These are phyloP conservation scores for Oxytropis ochrocephala DNA, from an alignment of 306 rosid genomes.

Conservation along the genomic window DNA sequence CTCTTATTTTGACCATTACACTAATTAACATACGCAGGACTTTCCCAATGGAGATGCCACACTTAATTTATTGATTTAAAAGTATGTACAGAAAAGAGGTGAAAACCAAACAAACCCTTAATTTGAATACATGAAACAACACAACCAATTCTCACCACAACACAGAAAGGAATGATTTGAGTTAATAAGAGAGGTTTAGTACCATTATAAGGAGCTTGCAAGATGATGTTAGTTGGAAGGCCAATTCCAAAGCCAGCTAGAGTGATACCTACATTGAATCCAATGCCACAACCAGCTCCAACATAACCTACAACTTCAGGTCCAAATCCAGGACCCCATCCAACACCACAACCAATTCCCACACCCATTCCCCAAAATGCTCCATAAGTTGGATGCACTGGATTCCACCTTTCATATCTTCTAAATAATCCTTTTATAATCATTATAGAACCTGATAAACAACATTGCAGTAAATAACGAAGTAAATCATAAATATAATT, in stretches of 20 bases:
- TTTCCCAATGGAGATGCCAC: neutral
- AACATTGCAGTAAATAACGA: conserved; percentile 4
- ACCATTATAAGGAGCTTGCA: conserved; percentile 59
- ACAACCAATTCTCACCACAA: no score
- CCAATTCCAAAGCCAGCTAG: conserved; percentile 79
- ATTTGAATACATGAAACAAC: conserved; percentile 1
- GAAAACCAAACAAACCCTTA: no score
- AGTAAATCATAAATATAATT: neutral
- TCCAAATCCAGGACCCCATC: conserved; percentile 99
- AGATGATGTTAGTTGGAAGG: conserved; percentile 61
- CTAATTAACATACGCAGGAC: no score
- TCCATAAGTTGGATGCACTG: conserved; percentile 84
- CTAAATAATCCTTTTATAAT: conserved; percentile 68
- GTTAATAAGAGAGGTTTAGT: neutral
- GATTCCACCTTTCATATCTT: conserved; percentile 83
- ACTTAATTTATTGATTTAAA: no score
- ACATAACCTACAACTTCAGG: conserved; percentile 90
- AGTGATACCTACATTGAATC: conserved; percentile 83
- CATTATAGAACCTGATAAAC: conserved; percentile 48
- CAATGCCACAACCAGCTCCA: conserved; percentile 95
- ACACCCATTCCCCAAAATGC: conserved; percentile 97
- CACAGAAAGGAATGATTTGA: neutral
- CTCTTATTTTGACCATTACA: no score
- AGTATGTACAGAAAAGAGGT: neutral
- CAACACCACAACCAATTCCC: conserved; percentile 92